phyloP scores from a whole-genome alignment of 2,329 filamentous ascomycete species.

The Ophidiomyces ophidiicola region DNA sequence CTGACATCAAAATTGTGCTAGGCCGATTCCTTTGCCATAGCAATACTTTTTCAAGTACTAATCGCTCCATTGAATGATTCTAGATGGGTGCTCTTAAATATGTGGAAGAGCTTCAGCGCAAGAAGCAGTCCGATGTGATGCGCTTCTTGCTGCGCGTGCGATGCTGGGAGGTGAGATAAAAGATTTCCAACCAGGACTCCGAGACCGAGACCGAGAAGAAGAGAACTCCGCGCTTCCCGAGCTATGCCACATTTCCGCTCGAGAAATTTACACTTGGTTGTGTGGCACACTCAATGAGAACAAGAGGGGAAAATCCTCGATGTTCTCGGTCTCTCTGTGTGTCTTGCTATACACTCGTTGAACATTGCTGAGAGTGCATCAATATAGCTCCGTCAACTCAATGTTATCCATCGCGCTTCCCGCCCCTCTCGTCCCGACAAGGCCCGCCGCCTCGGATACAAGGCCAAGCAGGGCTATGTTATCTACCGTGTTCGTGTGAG shows the following conservation, averaged over 20 bases:
- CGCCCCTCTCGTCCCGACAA: slow-evolving; percentile 81
- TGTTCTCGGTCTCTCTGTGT: slow-evolving; percentile 29
- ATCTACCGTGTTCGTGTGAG: slow-evolving; percentile 99
- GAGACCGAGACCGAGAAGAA: slow-evolving; percentile 1
- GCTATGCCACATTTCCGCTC: slow-evolving; percentile 1
- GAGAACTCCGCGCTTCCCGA: slow-evolving; percentile 5
- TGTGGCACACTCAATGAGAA: slow-evolving; percentile 15
- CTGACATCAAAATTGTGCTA: background rate
- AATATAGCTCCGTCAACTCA: slow-evolving; percentile 99
- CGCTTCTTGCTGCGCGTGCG: slow-evolving; percentile 99
- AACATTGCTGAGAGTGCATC: slow-evolving; percentile 99
- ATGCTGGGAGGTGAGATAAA: slow-evolving; percentile 85
- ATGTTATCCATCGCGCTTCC: slow-evolving; percentile 98
- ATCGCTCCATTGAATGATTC: background rate
- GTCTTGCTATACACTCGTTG: slow-evolving; percentile 97
- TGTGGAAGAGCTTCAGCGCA: slow-evolving; percentile 99
- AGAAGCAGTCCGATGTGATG: slow-evolving; percentile 99
- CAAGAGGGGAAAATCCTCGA: background rate
- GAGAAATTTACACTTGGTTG: slow-evolving; percentile 4
- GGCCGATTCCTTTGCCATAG: background rate
- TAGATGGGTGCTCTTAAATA: slow-evolving; percentile 99
- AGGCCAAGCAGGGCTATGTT: slow-evolving; percentile 99
- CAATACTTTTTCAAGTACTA: slow-evolving; percentile 4
- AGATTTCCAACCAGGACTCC: slow-evolving; percentile 2
- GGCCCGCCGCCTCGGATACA: slow-evolving; percentile 99